Evolutionary conservation across 805 yeast species (phyloP), one percentile per base, ranked within the genome.

Genomic region (Blastobotrys muscicola): DNA sequence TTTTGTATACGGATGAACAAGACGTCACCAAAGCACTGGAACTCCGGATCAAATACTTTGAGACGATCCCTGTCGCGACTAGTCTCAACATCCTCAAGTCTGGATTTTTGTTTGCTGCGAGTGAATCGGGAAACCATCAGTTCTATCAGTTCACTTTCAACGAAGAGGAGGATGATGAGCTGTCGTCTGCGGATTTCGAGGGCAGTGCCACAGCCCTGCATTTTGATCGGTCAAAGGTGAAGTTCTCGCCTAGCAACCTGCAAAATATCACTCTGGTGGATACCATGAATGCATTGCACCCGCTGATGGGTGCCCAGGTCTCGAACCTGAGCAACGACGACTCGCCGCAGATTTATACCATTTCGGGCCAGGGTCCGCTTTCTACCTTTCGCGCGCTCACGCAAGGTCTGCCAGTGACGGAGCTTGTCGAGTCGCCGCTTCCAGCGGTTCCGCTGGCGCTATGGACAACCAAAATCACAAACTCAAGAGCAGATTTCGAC

Each of bases 31-130:
- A 61, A 1, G 55, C 82, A 8, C 15, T 13, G 10, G 37, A 16
- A 10, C 5, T 34, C 16, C 57, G 66, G n/a, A 68, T 82, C 10
- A 67, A 75, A 11, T 87, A 82, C 54, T 89, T 90, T 60, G 96
- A 85, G 56, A 72, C 94, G 0, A 69, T 85, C 31, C 83, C 87
- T 1, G 59, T 71, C 1, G 72, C 83, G 20, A 66, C 68, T 14
- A 57, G 71, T 4, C 52, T 90, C 9, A 66, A 71, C 33, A 75
- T 90, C 35, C 70, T 87, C 49, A 80, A 74, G 50, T 72, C 83
- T 5, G 98, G 97, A 0, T 82, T 78, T 50, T 53, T 90, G 32
- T 84, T 76, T 58, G 82, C 81, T 1, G 78, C 80, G 48, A 65
- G 78, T 7, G 80, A 80, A 45, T 60, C 67, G 45, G 78, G 81